Evolutionary conservation across 2,329 filamentous ascomycete genomes (phyloP), one percentile per base, ranked within the genome.

Genomic region (Stachybotrys elegans): DNA sequence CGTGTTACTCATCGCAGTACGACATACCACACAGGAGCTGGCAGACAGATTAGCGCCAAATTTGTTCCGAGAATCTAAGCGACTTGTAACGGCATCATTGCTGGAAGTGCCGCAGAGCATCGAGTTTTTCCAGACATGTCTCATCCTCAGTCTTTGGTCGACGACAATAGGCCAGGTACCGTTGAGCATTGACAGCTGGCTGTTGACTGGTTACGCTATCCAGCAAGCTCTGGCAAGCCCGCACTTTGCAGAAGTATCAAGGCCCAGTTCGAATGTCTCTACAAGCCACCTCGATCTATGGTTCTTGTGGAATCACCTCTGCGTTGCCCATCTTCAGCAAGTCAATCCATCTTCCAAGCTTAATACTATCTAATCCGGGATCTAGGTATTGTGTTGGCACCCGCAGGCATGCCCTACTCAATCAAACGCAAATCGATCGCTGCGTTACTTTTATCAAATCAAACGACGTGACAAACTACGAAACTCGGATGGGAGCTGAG

Each of bases 221-320:
- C 53, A 57, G 19, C 56, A 59, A 42, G 54, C 47, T 4, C 43
- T 52, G 4, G 51, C 51, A 7, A 57, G 51, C 21, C 51, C 53
- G 4, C 36, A 51, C 3, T 59, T 59, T 22, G 34, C 38, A 4
- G 42, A 48, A 4, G 12, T 52, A 5, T 22, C 48, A 3, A 19
- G 34, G 12, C 8, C 41, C 1, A 19, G 37, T 1, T 12, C 31
- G 2, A 9, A 14, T 12, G 22, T 34, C 8, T 6, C n/a, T 5
- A 39, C 22, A 2, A 5, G 5, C 1, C 7, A 49, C 7, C 9
- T 52, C 4, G 52, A 58, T 27, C 36, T 41, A 1, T 53, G 50
- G 49, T 59, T 48, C 16, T 27, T 60, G 5, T 60, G 57, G 57
- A 60, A 59, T 16, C 57, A 60, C 23, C 40, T 60, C 1, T 55